phyloP scores from a whole-genome alignment of 2,329 filamentous ascomycete species.

The Metarhizium robertsii region DNA sequence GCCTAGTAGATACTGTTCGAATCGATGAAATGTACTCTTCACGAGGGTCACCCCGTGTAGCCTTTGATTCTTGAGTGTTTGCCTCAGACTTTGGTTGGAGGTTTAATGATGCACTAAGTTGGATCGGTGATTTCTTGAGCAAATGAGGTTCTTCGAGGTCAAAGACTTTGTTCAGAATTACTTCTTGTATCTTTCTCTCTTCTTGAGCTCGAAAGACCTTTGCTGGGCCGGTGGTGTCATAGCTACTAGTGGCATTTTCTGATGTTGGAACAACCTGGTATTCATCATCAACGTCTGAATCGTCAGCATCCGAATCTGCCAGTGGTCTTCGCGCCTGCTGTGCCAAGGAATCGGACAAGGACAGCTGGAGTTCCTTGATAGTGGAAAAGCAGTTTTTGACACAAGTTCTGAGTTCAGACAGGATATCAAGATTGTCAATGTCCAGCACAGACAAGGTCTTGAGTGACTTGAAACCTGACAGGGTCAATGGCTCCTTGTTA shows the following conservation, averaged over 20 bases:
- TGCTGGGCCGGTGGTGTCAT: slow-evolving; percentile 31
- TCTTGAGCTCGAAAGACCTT: slow-evolving; percentile 40
- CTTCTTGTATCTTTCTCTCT: slow-evolving; percentile 45
- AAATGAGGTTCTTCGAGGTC: slow-evolving; percentile 33
- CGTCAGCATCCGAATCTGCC: slow-evolving; percentile 32
- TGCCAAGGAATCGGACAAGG: slow-evolving; percentile 46
- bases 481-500: slow-evolving; percentile 36
- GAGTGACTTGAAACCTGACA: slow-evolving; percentile 48
- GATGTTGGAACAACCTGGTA: slow-evolving; percentile 34
- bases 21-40: slow-evolving; percentile 24
- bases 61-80: slow-evolving; percentile 13
- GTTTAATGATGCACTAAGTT: slow-evolving; percentile 13
- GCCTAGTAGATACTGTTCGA: slow-evolving; percentile 28
- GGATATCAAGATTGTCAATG: slow-evolving; percentile 47
- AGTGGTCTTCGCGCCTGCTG: slow-evolving; percentile 26
- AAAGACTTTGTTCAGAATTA: slow-evolving; percentile 42
- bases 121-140: slow-evolving; percentile 24
- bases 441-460: slow-evolving; percentile 46
- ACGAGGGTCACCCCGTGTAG: slow-evolving; percentile 14
- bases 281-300: slow-evolving; percentile 47
- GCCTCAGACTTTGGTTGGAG: slow-evolving; percentile 8
- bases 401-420: slow-evolving; percentile 46
- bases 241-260: slow-evolving; percentile 15
- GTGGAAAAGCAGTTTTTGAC: slow-evolving; percentile 45
- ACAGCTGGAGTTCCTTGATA: slow-evolving; percentile 45